Conservation (phyloP, 495 filamentous ascomycete species). For the Thozetella sp. region DNA sequence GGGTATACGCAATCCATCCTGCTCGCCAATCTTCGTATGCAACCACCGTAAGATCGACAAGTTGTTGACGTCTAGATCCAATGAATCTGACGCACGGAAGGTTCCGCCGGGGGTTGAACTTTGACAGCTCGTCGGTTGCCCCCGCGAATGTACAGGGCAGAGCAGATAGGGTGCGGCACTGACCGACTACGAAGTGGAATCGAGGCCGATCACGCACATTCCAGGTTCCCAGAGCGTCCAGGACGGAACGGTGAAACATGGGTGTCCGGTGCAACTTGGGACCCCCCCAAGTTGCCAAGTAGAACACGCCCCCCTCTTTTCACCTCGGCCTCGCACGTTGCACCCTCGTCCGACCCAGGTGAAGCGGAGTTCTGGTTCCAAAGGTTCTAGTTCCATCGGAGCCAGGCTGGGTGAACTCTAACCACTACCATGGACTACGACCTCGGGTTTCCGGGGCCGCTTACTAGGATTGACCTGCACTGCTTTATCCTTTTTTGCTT, state of each 20-base stretch:
- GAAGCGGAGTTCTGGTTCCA: neutral
- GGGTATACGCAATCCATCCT: neutral
- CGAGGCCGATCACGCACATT: neutral
- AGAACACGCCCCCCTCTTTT: conserved; percentile 7
- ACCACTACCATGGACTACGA: neutral
- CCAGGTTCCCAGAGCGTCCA: neutral
- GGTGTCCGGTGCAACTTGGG: neutral
- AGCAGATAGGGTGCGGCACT: conserved; percentile 6
- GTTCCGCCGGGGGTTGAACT: neutral
- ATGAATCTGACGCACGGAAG: conserved; percentile 12
- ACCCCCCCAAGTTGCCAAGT: conserved; percentile 8
- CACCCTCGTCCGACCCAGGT: conserved; percentile 10
- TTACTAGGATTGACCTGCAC: too few relatives aligned
- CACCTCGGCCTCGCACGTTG: conserved; percentile 6
- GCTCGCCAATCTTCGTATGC: neutral
- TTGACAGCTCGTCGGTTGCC: neutral
- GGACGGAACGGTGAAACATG: conserved; percentile 16
- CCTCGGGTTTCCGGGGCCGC: neutral
- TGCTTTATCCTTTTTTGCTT: too few relatives aligned
- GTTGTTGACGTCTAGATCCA: conserved; percentile 5
- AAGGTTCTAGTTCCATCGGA: neutral
- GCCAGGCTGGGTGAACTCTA: neutral
- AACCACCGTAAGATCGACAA: conserved; percentile 9
- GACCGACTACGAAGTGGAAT: neutral
- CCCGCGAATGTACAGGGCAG: neutral